A percentile compares a stretch with the other conserved stretches of the same genome.
phyloP scores from a whole-genome alignment of 192 early-diverging fungal genomes.

The Coemansia sp. region DNA sequence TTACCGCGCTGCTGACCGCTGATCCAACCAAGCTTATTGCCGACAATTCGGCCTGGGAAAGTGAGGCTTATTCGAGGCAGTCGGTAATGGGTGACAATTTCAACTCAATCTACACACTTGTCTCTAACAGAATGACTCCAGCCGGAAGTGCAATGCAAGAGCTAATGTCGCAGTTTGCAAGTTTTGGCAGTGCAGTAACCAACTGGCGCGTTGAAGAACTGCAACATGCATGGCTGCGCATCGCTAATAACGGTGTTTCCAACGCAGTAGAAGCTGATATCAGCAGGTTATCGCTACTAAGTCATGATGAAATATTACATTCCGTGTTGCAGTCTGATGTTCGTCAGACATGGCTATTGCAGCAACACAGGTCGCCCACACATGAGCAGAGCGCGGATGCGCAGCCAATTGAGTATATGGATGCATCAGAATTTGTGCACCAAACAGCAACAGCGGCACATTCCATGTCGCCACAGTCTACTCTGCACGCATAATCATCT shows the following conservation, averaged over 20 bases:
- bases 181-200: background rate
- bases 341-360: conserved; percentile 3
- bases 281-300: background rate
- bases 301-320: conserved; percentile 7
- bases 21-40: conserved; percentile 30
- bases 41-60: conserved; percentile 32
- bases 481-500: background rate
- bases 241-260: background rate
- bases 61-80: conserved; percentile 20
- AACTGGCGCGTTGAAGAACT: background rate
- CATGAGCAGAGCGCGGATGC: background rate
- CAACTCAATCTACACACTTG: conserved; percentile 23
- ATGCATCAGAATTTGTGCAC: background rate
- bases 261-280: background rate
- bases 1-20: conserved; percentile 8
- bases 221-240: background rate
- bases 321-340: conserved; percentile 17
- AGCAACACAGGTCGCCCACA: background rate
- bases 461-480: background rate
- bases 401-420: conserved; percentile 5
- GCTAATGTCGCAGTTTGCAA: conserved; percentile 20
- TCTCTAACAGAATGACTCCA: conserved; percentile 30
- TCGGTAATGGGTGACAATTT: conserved; percentile 15
- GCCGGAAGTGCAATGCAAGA: conserved; percentile 23
- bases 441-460: conserved; percentile 2